Evolutionary conservation across 441 rosid species (phyloP), one percentile per base, ranked within the genome.

Genomic region (Erodium chrysanthum): DNA sequence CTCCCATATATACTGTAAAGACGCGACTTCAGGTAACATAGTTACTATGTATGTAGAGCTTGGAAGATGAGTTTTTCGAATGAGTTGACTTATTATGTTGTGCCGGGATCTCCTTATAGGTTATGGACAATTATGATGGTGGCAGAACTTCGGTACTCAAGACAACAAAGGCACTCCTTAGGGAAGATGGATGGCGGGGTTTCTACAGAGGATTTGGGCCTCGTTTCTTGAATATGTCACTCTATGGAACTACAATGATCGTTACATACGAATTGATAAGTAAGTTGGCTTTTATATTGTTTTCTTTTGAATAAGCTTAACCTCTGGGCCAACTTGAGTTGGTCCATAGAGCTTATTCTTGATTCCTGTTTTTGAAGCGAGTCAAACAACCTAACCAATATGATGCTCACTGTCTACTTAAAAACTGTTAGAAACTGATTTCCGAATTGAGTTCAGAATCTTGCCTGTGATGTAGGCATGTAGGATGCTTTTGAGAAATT

Each of bases 121-220:
- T 86, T 12, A 79, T 83, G 85, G 91, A 84, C 75, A 72, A 84
- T 66, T 82, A 74, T 61, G 85, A 84, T 65, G 79, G 18, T 66
- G 88, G 84, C 70, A 86, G 91, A 68, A 89, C 91, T 33, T 84
- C 89, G 0, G 85, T 82, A 27, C 56, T 86, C 10, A 82, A 83
- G 75, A 84, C 88, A 3, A 65, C 82, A 2, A 84, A 81, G 73
- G 56, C 78, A 42, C 82, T 88, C 17, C 44, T 86, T 22, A 67
- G 75, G 75, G 89, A 82, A 77, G 84, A 84, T 15, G 88, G 90
- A 5, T 82, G 87, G 85, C n/a, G 82, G 84, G 94, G 94, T 5
- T 86, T 84, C 68, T 81, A 88, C 59, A 79, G 86, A 75, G 93
- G 91, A 8, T 81, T 84, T 6, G 84, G 81, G 11, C 89, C 94